Conservation (phyloP, 2,329 filamentous ascomycete species). For the Pseudogymnoascus sp. region DNA sequence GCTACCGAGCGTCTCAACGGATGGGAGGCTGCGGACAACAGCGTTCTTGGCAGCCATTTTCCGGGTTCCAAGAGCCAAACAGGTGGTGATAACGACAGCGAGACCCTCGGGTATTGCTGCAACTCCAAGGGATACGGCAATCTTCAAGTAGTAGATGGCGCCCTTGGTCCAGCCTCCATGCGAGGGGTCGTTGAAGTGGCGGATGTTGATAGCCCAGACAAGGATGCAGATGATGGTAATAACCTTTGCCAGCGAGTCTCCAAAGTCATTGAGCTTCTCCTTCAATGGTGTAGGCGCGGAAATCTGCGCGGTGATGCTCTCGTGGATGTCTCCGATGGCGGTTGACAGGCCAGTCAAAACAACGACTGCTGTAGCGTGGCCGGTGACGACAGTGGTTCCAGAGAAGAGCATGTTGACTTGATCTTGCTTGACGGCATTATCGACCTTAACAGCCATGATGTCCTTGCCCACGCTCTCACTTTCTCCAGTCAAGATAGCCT, state of each 20-base stretch:
- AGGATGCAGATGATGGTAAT: slow-evolving; percentile 94
- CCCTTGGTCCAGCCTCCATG: slow-evolving; percentile 94
- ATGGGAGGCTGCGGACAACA: slow-evolving; percentile 90
- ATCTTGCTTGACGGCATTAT: slow-evolving; percentile 89
- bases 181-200: slow-evolving; percentile 89
- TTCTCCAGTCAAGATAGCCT: slow-evolving; percentile 94
- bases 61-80: slow-evolving; percentile 85
- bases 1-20: slow-evolving; percentile 94
- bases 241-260: slow-evolving; percentile 91
- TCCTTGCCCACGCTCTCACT: slow-evolving; percentile 95
- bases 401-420: slow-evolving; percentile 98
- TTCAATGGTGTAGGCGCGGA: slow-evolving; percentile 95
- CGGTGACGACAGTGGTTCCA: slow-evolving; percentile 92
- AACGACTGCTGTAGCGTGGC: slow-evolving; percentile 84
- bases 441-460: slow-evolving; percentile 58
- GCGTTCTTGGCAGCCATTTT: slow-evolving; percentile 99
- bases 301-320: slow-evolving; percentile 96
- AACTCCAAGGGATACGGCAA: slow-evolving; percentile 94
- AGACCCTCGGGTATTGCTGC: slow-evolving; percentile 96
- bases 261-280: slow-evolving; percentile 98
- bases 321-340: slow-evolving; percentile 96
- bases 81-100: slow-evolving; percentile 98
- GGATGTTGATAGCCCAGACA: slow-evolving; percentile 97
- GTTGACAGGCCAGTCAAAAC: slow-evolving; percentile 83
- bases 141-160: slow-evolving; percentile 99